Evolutionary conservation across 352 stramenopile species (phyloP), one percentile per base, ranked within the genome.

Genomic region (Globisporangium barbulae): DNA sequence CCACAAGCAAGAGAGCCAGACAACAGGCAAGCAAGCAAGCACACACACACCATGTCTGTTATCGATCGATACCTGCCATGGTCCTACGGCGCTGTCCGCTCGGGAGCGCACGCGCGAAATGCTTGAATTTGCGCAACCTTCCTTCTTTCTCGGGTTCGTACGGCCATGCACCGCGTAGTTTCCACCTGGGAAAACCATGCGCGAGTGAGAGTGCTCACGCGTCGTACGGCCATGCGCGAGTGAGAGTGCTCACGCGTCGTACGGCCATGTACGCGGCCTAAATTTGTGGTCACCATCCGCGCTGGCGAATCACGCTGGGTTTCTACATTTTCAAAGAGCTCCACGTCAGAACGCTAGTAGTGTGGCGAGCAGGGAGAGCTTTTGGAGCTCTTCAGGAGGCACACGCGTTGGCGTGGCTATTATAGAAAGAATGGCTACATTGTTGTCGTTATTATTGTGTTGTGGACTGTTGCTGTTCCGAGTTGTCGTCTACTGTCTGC

Each of bases 51-150:
- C 15, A 52, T 17, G 15, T 31, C 3, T 15, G 5, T 9, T 9
- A 13, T 3, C 44, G 25, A 28, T 7, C 44, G 7, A 42, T 42
- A 42, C 37, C 37, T 50, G 25, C 44, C n/a, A 50, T 28, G 21
- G 21, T 52, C 45, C 21, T 52, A 52, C 45, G 21, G 9, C 21
- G 45, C 45, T 52, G 45, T 31, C 25, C 45, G 28, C 45, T 52
- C n/a, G 45, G 10, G 45, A 12, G 1, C 21, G 25, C 2, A 13
- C 21, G 6, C 9, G 22, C 9, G 9, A n/a, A 53, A 53, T n/a
- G 25, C 25, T 53, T 53, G 22, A 35, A 53, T 53, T 21, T 53
- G 48, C 25, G 25, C 48, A 53, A 37, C 48, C 45, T 52, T 25
- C 21, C 28, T 31, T 31, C 15, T 12, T 19, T 28, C 25, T 28